Base-by-base conservation (phyloP, 768 basidiomycete genomes). In the Trichaptum fuscoviolaceum region DNA sequence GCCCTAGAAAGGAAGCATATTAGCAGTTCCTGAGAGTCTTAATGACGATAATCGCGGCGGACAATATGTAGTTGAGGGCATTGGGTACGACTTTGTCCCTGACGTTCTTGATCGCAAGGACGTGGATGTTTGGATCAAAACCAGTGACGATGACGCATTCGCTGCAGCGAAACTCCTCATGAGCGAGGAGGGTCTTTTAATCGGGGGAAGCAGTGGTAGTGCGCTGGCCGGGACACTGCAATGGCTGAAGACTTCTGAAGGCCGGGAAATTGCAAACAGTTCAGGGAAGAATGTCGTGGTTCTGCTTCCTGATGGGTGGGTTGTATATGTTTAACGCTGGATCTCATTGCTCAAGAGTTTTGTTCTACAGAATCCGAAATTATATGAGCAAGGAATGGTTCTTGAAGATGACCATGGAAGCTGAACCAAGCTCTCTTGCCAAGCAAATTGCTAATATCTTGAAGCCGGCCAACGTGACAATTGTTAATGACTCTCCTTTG, bases 361-460 rank as follows among this genome's bases (percentile, higher is more conserved):
- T n/a, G 26, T 34, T 20, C 42, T 62, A 26, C 69, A 94, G 95
- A 0, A 88, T 97, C 65, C 85, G 95, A 70, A 96, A 96, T 75
- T 96, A 96, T 73, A 95, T 96, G 87, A 91, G 90, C 78, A 96
- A 95, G 73, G 85, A 88, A 12, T 96, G 95, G 95, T 96, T 96
- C 78, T 77, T 94, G 68, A 81, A 88, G 68, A 85, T 89, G 71
- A 85, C 87, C 5, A 75, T 89, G 70, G 76, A 82, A 57, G 76
- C 81, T 0, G 83, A 85, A 66, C 83, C 85, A 0, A 83, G 89
- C 2, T 78, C 83, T 5, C 78, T 89, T 35, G 83, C 86, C 23
- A 73, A 75, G 2, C 74, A 74, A 26, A 89, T 91, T 69, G 74
- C 82, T 0, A 70, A 75, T 23, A 73, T 81, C 18, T 70, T 84